Conservation (phyloP, 192 early-diverging fungal genomes). For the Coemansia sp. region DNA sequence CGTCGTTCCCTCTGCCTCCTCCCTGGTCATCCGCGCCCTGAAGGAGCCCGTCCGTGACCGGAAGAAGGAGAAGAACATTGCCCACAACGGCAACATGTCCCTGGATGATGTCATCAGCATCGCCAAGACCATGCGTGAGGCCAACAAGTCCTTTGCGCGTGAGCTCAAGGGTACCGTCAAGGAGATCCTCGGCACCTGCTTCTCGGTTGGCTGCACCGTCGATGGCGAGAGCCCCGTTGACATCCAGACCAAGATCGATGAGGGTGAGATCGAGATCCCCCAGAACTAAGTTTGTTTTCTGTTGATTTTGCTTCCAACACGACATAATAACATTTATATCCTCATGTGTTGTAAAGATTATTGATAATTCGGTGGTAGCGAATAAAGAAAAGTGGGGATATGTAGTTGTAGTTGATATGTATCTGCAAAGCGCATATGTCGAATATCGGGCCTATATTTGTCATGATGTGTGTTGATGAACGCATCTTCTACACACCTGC, state of each 20-base stretch:
- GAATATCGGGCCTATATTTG: no score
- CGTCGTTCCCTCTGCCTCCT: constrained; percentile 94
- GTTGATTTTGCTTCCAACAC: constrained; percentile 7
- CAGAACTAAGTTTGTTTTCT: constrained; percentile 29
- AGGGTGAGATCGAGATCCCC: constrained; percentile 78
- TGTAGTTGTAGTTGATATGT: no score
- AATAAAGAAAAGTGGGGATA: no score
- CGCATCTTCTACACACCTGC: no score
- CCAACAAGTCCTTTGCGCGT: constrained; percentile 89
- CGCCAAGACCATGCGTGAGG: constrained; percentile 87
- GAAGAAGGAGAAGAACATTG: constrained; percentile 99
- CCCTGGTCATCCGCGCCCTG: constrained; percentile 93
- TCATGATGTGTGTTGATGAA: no score
- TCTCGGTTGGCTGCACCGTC: constrained; percentile 97
- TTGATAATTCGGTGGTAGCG: no score
- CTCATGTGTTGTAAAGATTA: not conserved
- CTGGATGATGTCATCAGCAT: constrained; percentile 93
- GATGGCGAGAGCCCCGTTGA: constrained; percentile 93
- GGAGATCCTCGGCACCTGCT: constrained; percentile 93
- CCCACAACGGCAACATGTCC: constrained; percentile 95
- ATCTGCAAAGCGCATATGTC: no score
- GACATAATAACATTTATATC: constrained; percentile 2
- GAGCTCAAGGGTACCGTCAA: constrained; percentile 92
- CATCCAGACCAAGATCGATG: constrained; percentile 77
- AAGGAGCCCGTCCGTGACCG: constrained; percentile 96